These are phyloP conservation scores for Skeletonema potamos DNA, from an alignment of 108 stramenopile genomes.

Conservation along the genomic window DNA sequence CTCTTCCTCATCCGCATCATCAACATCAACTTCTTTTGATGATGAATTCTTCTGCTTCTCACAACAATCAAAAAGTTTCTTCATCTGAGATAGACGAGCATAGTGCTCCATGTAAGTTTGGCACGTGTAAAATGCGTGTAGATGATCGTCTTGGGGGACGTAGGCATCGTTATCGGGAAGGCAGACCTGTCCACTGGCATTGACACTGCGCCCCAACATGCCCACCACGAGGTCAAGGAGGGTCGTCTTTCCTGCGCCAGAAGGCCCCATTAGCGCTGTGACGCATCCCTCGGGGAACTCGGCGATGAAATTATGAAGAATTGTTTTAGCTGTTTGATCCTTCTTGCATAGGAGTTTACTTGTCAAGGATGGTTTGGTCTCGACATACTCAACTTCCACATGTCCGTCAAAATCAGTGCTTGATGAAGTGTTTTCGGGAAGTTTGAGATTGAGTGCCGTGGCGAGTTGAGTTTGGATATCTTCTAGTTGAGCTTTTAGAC, in stretches of 20 bases:
- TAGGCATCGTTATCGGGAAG: slow-evolving; percentile 35
- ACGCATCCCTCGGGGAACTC: slow-evolving; percentile 22
- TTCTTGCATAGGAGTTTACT: background rate
- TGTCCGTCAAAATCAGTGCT: too few species aligned
- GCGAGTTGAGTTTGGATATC: too few species aligned
- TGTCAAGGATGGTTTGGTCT: slow-evolving; percentile 12
- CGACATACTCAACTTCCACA: slow-evolving; percentile 16
- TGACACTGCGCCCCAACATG: slow-evolving; percentile 7
- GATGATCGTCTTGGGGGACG: slow-evolving; percentile 65
- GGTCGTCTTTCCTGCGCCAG: slow-evolving; percentile 24
- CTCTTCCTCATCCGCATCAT: background rate
- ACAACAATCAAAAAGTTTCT: slow-evolving; percentile 6
- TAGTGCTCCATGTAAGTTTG: slow-evolving; percentile 57
- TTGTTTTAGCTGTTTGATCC: slow-evolving; percentile 2
- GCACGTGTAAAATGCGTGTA: slow-evolving; percentile 58
- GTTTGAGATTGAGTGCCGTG: too few species aligned
- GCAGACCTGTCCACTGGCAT: slow-evolving; percentile 5
- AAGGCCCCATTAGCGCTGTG: slow-evolving; percentile 29
- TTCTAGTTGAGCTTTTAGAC: too few species aligned
- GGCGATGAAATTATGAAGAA: slow-evolving; percentile 13
- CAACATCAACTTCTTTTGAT: background rate
- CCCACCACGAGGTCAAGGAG: slow-evolving; percentile 14
- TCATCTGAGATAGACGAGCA: slow-evolving; percentile 35
- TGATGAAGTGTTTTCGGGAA: too few species aligned
- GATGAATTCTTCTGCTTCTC: background rate